Conservation (phyloP, 257 asterid species). For the Rubia yunnanensis region DNA sequence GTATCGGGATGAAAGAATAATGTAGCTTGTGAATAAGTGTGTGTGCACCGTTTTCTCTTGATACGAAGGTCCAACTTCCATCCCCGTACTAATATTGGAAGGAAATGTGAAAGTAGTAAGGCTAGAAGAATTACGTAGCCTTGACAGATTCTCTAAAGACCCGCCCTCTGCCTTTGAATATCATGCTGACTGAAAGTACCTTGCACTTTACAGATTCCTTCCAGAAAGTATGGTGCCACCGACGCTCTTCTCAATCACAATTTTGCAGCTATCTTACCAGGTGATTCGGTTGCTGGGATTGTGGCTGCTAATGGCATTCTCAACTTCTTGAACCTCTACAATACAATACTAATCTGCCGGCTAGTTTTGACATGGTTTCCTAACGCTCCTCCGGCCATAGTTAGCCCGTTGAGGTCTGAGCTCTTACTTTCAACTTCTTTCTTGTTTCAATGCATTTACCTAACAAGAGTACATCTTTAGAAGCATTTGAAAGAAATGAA, state of each 20-base stretch:
- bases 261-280: constrained; percentile 82
- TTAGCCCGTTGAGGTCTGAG: constrained; percentile 67
- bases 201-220: constrained; percentile 33
- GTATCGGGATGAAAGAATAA: background rate
- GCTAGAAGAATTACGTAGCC: background rate
- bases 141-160: background rate
- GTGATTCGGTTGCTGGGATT: constrained; percentile 75
- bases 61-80: background rate
- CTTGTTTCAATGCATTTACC: constrained; percentile 9
- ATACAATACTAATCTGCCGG: constrained; percentile 63
- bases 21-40: background rate
- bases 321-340: constrained; percentile 77
- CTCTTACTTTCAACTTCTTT: background rate
- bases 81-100: background rate
- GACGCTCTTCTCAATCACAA: constrained; percentile 26
- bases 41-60: no score
- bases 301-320: constrained; percentile 66
- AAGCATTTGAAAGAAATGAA: no score
- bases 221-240: constrained; percentile 27
- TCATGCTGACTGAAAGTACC: constrained; percentile 7
- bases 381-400: constrained; percentile 74
- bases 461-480: background rate
- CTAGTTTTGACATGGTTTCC: constrained; percentile 96
- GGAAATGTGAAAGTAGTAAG: background rate
- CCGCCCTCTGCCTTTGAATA: background rate